phyloP scores from a whole-genome alignment of 306 rosid genomes.

The Macrotyloma uniflorum region DNA sequence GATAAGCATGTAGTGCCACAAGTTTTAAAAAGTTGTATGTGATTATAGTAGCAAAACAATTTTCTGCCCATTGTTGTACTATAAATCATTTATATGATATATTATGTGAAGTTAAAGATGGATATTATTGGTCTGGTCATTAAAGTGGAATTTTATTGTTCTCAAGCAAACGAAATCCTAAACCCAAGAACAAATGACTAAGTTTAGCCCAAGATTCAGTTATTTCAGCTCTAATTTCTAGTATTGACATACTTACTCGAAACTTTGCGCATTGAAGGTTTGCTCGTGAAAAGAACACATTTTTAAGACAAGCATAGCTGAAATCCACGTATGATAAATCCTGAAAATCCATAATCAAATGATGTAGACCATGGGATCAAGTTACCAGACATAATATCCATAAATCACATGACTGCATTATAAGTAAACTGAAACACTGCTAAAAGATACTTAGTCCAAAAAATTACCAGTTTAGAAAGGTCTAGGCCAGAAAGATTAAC shows the following conservation, averaged over 20 bases:
- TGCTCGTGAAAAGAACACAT: conserved; percentile 91
- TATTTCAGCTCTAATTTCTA: conserved; percentile 17
- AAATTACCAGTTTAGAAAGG: conserved; percentile 88
- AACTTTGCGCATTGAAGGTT: conserved; percentile 88
- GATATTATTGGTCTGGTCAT: conserved; percentile 6
- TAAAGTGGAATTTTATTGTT: conserved; percentile 6
- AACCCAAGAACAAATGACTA: conserved; percentile 17
- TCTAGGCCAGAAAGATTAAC: conserved; percentile 95
- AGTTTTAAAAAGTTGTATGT: conserved; percentile 18
- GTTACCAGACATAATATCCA: conserved; percentile 21
- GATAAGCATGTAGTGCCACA: conserved; percentile 16
- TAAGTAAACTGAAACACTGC: conserved; percentile 26
- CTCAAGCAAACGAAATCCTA: conserved; percentile 23
- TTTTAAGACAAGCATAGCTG: conserved; percentile 91
- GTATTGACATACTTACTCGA: conserved; percentile 62
- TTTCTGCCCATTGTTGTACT: neutral
- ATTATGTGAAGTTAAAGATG: neutral
- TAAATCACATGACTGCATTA: conserved; percentile 1
- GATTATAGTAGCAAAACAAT: conserved; percentile 16
- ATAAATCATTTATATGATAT: conserved; percentile 1
- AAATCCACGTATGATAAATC: conserved; percentile 86
- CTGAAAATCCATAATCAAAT: conserved; percentile 56
- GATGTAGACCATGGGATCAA: neutral
- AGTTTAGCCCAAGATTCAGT: conserved; percentile 23
- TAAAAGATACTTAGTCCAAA: neutral